These are phyloP conservation scores for Backusella tarrabulga DNA, from an alignment of 192 early-diverging fungal species.

Conservation along the genomic window DNA sequence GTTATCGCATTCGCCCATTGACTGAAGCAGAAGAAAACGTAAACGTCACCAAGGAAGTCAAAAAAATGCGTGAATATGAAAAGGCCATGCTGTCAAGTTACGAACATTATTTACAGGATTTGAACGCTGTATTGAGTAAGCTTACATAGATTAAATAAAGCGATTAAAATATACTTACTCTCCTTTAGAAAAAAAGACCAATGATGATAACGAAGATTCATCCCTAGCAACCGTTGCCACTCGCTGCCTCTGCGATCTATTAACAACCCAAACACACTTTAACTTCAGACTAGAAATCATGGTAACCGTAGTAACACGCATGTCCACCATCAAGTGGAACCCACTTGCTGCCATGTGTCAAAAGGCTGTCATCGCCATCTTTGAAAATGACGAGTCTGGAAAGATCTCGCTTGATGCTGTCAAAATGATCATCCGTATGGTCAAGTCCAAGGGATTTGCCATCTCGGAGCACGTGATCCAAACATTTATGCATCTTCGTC, in stretches of 20 bases:
- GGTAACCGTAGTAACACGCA: constrained; percentile 75
- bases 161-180: not conserved
- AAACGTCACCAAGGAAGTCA: constrained; percentile 88
- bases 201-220: constrained; percentile 33
- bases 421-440: constrained; percentile 78
- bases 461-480: constrained; percentile 70
- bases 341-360: constrained; percentile 69
- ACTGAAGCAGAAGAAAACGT: constrained; percentile 76
- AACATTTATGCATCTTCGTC: constrained; percentile 77
- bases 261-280: constrained; percentile 86
- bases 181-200: constrained; percentile 30
- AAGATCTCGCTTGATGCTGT: constrained; percentile 86
- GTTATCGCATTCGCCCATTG: constrained; percentile 89
- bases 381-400: constrained; percentile 83
- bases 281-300: constrained; percentile 94
- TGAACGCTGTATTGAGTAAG: constrained; percentile 52
- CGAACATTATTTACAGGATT: constrained; percentile 77
- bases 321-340: constrained; percentile 60
- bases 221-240: constrained; percentile 60
- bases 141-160: not conserved
- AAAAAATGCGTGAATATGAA: constrained; percentile 85
- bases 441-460: constrained; percentile 77
- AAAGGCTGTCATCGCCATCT: constrained; percentile 75
- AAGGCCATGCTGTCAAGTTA: constrained; percentile 79
- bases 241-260: constrained; percentile 80